Evolutionary conservation across 1,284 basidiomycete genomes (phyloP), one percentile per base, ranked within the genome.

Genomic region (Limonomyces culmigenus): DNA sequence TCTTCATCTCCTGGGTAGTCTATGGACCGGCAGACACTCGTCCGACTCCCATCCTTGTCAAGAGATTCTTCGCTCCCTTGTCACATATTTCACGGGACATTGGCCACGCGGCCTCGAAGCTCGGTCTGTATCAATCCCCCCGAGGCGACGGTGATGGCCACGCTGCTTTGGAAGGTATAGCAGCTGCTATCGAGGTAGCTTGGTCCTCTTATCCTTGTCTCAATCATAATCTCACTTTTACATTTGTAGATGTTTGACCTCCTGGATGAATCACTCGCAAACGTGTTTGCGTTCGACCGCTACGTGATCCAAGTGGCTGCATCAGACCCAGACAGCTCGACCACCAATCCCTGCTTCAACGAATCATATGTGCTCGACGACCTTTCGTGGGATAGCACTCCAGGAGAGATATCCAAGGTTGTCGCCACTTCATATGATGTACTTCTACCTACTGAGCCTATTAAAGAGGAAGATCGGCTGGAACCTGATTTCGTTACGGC

Each of bases 121-220:
- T 76, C 10, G 72, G 71, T 1, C 59, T 79, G 16, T 75, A 76
- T 1, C 53, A 60, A 36, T 68, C 70, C 2, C 60, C 61, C 19
- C 60, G 60, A 2, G 65, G 65, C 16, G 64, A 58, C 1, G 50
- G 42, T 54, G 36, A n/a, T n/a, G 77, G 77, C 1, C 64, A 79
- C 65, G 74, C 75, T 17, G 72, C 71, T 3, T 51, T 84, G 3
- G 79, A 84, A 39, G 79, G 74, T 2, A 53, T 80, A 13, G 73
- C 77, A 12, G 72, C 78, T 15, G 71, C 69, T 13, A 52, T 84
- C 15, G 79, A 84, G 63, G 79, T 80, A 44, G 48, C 17, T 20
- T 20, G 2, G 25, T 31, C 6, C n/a, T 34, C 6, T 16, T 25
- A 17, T 32, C 18, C 18, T 25, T 13, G 19, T 25, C 29, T 38